A percentile compares a stretch with the other conserved stretches of the same genome.
These are phyloP conservation scores for Rutidosis leptorrhynchoides DNA, from an alignment of 129 eudicot genomes.

Conservation along the genomic window DNA sequence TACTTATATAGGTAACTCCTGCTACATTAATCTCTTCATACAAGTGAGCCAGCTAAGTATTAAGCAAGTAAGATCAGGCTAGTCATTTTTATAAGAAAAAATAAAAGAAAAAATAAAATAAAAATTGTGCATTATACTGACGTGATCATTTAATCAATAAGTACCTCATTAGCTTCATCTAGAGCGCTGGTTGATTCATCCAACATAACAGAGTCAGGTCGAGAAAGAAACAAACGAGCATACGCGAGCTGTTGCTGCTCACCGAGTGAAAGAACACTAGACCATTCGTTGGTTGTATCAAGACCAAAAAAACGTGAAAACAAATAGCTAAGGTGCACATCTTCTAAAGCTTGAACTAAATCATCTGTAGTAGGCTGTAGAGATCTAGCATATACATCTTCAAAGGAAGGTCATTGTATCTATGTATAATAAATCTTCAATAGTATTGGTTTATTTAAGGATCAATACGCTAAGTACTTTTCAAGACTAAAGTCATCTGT, in stretches of 20 bases:
- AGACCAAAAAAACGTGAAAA: constrained; percentile 62
- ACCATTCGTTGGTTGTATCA: constrained; percentile 76
- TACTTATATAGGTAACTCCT: constrained; percentile 72
- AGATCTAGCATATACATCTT: constrained; percentile 19
- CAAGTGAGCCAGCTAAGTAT: constrained; percentile 55
- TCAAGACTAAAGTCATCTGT: not conserved
- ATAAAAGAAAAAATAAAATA: too few species aligned
- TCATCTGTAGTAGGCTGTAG: constrained; percentile 65
- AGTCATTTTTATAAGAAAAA: too few species aligned
- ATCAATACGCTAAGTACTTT: not conserved
- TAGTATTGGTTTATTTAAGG: not conserved
- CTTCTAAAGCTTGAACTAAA: constrained; percentile 68
- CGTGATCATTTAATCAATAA: not conserved
- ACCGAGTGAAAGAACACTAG: constrained; percentile 90
- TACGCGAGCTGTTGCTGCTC: constrained; percentile 96
- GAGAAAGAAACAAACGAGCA: constrained; percentile 86
- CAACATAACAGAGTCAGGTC: constrained; percentile 69
- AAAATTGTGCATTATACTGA: not conserved
- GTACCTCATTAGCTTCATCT: constrained; percentile 93
- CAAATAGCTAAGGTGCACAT: constrained; percentile 76
- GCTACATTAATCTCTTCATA: constrained; percentile 61
- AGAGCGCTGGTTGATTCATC: constrained; percentile 97
- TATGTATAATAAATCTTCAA: too few species aligned
- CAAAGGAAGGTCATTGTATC: constrained; percentile 57
- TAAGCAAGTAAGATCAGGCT: not conserved